Conservation (phyloP, 768 basidiomycete species). For the Dendrothele bispora region DNA sequence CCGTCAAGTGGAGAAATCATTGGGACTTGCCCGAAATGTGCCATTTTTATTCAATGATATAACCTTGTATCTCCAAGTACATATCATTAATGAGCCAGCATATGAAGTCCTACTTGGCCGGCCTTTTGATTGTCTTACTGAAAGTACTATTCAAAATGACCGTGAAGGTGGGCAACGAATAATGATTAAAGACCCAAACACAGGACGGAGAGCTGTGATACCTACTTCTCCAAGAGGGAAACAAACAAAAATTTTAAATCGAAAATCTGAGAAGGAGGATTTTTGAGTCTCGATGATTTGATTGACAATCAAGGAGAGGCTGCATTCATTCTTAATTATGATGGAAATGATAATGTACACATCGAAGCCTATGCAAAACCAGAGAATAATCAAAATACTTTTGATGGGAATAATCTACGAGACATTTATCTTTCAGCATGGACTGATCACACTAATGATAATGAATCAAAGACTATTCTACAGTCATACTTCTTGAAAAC, state of each 20-base stretch:
- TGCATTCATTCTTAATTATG: constrained; percentile 1
- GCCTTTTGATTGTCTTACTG: constrained; percentile 1
- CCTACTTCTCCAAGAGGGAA: constrained; percentile 2
- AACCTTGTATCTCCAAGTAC: constrained; percentile 25
- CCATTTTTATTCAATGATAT: constrained; percentile 19
- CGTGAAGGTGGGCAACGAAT: constrained; percentile 1
- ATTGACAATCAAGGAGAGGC: constrained; percentile 10
- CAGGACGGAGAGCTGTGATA: not conserved
- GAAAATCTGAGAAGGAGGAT: constrained; percentile 1
- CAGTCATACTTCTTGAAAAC: too few species aligned
- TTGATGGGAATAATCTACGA: not conserved
- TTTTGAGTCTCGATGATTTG: constrained; percentile 10
- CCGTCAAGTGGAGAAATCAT: constrained; percentile 13
- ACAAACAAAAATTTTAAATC: not conserved
- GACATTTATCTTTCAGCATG: constrained; percentile 2
- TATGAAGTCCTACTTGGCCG: constrained; percentile 26
- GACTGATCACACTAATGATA: not conserved
- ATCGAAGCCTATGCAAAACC: not conserved
- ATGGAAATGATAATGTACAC: not conserved
- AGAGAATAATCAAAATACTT: not conserved
- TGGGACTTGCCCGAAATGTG: constrained; percentile 24
- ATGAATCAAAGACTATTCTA: not conserved
- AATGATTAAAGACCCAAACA: not conserved
- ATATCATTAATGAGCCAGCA: constrained; percentile 21
- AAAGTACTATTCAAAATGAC: not conserved